Evolutionary conservation across 805 yeast genomes (phyloP), one percentile per base, ranked within the genome.

Genomic region (Schizosaccharomyces japonicus): DNA sequence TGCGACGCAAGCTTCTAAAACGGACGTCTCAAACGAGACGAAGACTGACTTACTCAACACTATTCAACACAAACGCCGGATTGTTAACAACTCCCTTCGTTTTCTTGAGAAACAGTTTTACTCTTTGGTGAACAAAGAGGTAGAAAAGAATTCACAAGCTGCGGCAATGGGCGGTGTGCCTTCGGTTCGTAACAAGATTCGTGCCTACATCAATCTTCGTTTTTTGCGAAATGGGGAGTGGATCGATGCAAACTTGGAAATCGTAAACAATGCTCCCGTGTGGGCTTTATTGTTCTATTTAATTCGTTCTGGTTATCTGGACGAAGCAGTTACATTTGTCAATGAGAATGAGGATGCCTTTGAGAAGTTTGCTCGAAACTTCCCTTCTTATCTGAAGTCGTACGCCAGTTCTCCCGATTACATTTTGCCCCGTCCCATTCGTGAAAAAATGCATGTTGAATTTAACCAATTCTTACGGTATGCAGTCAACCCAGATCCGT

Each of bases 281-380:
- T 87, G 98, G 98, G 94, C 95, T 0, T 63, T 83, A 33, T 63
- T 90, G 8, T 90, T 79, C 58, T 87, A 81, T 60, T 66, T 87
- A 51, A 60, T 90, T 47, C 75, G 98, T 57, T 76, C 87, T 2
- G 96, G 98, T 1, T 72, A 80, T 53, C 63, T 72, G 52, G 65
- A 73, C 44, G 96, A 85, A 53, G 94, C 94, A 0, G 63, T 80
- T 29, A 75, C 75, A 33, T 71, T 80, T 47, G 76, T 81, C 2
- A 56, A 67, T 4, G 70, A 72, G 45, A 73, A 81, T 56, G 72
- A 71, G 51, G 75, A 76, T 36, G 72, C 79, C 17, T 82, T 90
- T 62, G 79, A 78, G 57, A 83, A 82, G 55, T 72, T 84, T 45
- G 95, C 87, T 56, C 76, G 79, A 49, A 72, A 84, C 8, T 87